Evolutionary conservation across 2,329 filamentous ascomycete species (phyloP).

Genomic region (Colletotrichum trifolii): DNA sequence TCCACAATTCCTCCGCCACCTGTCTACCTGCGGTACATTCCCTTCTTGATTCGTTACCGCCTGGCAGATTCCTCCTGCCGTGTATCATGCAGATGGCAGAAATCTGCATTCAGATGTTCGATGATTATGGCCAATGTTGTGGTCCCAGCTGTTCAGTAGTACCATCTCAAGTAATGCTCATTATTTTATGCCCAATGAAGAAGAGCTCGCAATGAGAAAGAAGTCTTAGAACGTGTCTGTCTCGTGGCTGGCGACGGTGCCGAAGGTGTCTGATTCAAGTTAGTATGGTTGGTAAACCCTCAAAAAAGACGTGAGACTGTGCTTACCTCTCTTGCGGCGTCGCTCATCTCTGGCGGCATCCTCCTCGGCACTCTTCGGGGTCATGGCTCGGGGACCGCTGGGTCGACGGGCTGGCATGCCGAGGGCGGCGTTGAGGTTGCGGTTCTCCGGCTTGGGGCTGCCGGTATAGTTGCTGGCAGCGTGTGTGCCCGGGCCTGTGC

Average conservation of each 20-base stretch:
- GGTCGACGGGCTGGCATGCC: slow-evolving; percentile 64
- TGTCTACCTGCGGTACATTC: slow-evolving; percentile 5
- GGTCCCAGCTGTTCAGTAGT: slow-evolving; percentile 32
- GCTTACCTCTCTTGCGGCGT: slow-evolving; percentile 68
- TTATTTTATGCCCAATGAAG: slow-evolving; percentile 9
- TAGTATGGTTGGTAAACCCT: slow-evolving; percentile 16
- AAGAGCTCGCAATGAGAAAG: slow-evolving; percentile 4
- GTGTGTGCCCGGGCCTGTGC: slow-evolving; percentile 56
- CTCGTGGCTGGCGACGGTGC: slow-evolving; percentile 62
- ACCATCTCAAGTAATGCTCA: slow-evolving; percentile 25
- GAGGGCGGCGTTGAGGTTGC: slow-evolving; percentile 65
- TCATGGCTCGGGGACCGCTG: slow-evolving; percentile 71
- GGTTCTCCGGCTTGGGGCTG: slow-evolving; percentile 67
- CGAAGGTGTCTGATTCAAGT: slow-evolving; percentile 61
- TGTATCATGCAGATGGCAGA: slow-evolving; percentile 24
- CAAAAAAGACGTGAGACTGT: neutral
- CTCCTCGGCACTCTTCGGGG: slow-evolving; percentile 63
- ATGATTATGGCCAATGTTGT: slow-evolving; percentile 32
- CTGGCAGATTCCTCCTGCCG: slow-evolving; percentile 18
- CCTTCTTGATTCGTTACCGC: slow-evolving; percentile 23
- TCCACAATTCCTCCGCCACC: neutral
- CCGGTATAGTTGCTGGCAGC: slow-evolving; percentile 60
- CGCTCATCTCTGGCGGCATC: slow-evolving; percentile 59
- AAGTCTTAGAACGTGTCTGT: slow-evolving; percentile 62
- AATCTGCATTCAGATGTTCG: slow-evolving; percentile 32